Base-by-base conservation (phyloP, 1,284 basidiomycete genomes). In the Lentinula novae-zelandiae region DNA sequence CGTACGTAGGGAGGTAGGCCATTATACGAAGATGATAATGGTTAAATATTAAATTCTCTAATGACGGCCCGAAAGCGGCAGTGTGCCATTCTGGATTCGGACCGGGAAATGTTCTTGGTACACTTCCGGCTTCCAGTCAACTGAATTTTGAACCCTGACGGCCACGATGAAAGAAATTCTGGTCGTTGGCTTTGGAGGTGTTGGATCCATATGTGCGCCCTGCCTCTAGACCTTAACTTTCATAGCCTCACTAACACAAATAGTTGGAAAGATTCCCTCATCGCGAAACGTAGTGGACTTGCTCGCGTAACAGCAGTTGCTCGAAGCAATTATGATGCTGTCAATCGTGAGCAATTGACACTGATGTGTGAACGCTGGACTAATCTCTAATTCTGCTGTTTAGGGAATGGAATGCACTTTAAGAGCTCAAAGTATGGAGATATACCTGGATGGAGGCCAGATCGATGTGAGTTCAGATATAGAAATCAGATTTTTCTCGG, bases 401-500 rank as follows among this genome's bases (percentile, higher is more conserved):
- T 22, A 66, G 65, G 44, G 46, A 52, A 60, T 22, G 65, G 65
- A 6, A 63, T 66, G 36, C 50, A 66, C 34, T 53, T 65, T 22
- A 63, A 65, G 40, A 64, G 65, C 42, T 5, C 54, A 20, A 63
- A 56, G 42, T 64, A 61, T 31, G 65, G 64, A 36, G 60, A 63
- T 38, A 57, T 65, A 8, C 39, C 42, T 15, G 46, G 62, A n/a
- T 66, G 65, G 65, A 62, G 42, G 31, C 65, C 65, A 42, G 62
- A 66, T 61, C 48, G 65, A 53, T 27, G 65, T 66, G 22, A 56
- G 57, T 58, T 22, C 15, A 39, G 20, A 17, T 20, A 8, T 70
- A 5, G 1, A n/a, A 46, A 9, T 9, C 44, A 20, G 36, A 83
- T 87, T 39, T 75, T 46, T 31, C n/a, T n/a, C 15, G 15, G 3